These are phyloP conservation scores for Sophora flavescens DNA, from an alignment of 306 rosid species.

Conservation along the genomic window DNA sequence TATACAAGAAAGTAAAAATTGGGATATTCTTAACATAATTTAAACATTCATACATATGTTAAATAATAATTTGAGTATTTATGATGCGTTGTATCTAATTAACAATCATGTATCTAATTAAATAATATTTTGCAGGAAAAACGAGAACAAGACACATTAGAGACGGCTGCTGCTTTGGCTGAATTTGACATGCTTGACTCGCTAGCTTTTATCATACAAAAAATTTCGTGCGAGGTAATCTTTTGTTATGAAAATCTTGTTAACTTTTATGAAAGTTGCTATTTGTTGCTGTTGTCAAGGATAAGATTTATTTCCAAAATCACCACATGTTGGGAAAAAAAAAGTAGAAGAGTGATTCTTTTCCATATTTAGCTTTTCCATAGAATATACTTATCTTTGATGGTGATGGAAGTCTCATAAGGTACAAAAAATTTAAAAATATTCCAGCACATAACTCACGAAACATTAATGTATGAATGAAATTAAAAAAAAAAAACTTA, in stretches of 20 bases:
- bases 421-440: background rate
- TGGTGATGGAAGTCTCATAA: background rate
- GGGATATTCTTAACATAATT: too few relatives aligned
- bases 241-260: conserved; percentile 14
- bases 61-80: background rate
- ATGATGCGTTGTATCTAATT: too few relatives aligned
- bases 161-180: conserved; percentile 53
- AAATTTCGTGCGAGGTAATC: conserved; percentile 76
- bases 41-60: background rate
- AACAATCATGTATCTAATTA: too few relatives aligned
- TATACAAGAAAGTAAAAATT: too few relatives aligned
- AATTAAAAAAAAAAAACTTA: background rate
- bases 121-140: conserved; percentile 68
- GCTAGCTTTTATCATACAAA: conserved; percentile 68
- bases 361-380: conserved; percentile 22
- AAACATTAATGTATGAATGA: background rate
- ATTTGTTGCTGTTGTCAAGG: conserved; percentile 12
- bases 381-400: conserved; percentile 47
- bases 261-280: conserved; percentile 37
- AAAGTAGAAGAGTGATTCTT: conserved; percentile 17
- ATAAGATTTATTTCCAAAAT: conserved; percentile 17
- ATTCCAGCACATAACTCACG: background rate
- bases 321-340: background rate
- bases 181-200: conserved; percentile 64
- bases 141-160: conserved; percentile 51